phyloP scores from a whole-genome alignment of 352 stramenopile genomes.

The Lagenidium giganteum region DNA sequence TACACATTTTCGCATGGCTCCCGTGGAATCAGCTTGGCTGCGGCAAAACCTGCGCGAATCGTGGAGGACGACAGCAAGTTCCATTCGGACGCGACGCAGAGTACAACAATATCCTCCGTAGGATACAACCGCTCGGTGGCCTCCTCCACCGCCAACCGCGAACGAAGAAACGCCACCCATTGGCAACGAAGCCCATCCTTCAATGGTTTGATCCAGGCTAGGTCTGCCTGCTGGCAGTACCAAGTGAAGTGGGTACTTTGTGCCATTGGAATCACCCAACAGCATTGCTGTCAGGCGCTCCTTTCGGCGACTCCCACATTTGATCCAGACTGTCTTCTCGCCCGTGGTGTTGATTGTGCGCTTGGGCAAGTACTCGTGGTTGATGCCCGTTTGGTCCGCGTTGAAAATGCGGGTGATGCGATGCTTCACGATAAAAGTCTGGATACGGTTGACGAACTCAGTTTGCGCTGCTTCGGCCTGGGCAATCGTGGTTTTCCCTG shows the following conservation, averaged over 20 bases:
- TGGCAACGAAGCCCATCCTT: slow-evolving; percentile 13
- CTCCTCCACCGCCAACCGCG: no score
- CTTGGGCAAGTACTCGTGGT: slow-evolving; percentile 16
- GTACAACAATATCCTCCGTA: no score
- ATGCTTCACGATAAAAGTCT: background rate
- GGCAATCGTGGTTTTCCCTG: background rate
- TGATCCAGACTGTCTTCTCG: slow-evolving; percentile 7
- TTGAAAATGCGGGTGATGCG: slow-evolving; percentile 10
- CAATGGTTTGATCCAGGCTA: slow-evolving; percentile 19
- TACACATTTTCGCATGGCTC: no score
- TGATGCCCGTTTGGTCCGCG: slow-evolving; percentile 7
- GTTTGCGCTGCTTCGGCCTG: background rate
- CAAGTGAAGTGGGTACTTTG: slow-evolving; percentile 23
- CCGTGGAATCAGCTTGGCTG: no score
- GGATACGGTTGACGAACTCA: slow-evolving; percentile 2
- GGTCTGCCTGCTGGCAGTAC: slow-evolving; percentile 17
- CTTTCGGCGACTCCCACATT: slow-evolving; percentile 19
- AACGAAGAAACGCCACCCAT: no score
- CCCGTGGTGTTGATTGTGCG: slow-evolving; percentile 1
- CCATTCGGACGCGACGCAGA: no score
- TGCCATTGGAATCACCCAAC: slow-evolving; percentile 14
- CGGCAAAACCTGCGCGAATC: no score
- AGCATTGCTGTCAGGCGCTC: slow-evolving; percentile 23
- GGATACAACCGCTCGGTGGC: no score
- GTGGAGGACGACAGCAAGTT: no score